Evolutionary conservation across 495 filamentous ascomycete species (phyloP).

Genomic region (Penicillium manginii): DNA sequence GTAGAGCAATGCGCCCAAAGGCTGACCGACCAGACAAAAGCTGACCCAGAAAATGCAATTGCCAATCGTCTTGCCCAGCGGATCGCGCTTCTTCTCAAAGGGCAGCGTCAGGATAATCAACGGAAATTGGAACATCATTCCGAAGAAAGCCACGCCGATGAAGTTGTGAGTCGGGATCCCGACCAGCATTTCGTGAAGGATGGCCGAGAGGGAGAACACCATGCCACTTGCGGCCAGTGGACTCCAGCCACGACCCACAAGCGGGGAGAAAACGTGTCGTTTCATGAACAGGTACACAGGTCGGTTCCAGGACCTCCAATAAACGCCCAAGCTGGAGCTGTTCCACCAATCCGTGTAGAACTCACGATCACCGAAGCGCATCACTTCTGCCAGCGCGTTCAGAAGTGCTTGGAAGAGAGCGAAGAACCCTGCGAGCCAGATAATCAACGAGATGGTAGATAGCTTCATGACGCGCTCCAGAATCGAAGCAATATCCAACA

Average conservation of each 20-base stretch:
- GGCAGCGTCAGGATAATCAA: constrained; percentile 79
- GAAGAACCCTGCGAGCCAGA: constrained; percentile 97
- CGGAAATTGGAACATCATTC: constrained; percentile 92
- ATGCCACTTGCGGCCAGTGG: constrained; percentile 66
- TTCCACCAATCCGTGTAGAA: constrained; percentile 99
- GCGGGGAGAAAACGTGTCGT: constrained; percentile 83
- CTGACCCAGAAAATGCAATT: constrained; percentile 95
- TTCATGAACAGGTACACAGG: constrained; percentile 96
- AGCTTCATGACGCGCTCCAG: constrained; percentile 91
- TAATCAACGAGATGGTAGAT: constrained; percentile 87
- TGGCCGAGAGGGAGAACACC: constrained; percentile 84
- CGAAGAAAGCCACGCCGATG: constrained; percentile 86
- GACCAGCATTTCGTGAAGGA: constrained; percentile 90
- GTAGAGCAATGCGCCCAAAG: constrained; percentile 84
- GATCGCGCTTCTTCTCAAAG: constrained; percentile 76
- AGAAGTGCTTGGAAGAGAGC: constrained; percentile 88
- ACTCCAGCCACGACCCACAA: constrained; percentile 80
- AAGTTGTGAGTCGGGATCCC: constrained; percentile 96
- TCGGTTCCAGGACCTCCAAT: constrained; percentile 98
- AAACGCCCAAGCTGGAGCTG: constrained; percentile 76
- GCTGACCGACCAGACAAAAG: constrained; percentile 93
- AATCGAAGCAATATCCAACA: constrained; percentile 80
- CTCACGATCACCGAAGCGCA: constrained; percentile 86
- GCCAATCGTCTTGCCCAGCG: constrained; percentile 73
- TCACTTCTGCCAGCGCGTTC: constrained; percentile 89